These are phyloP conservation scores for Smallanthus sonchifolius DNA, from an alignment of 129 eudicot species.

Conservation along the genomic window DNA sequence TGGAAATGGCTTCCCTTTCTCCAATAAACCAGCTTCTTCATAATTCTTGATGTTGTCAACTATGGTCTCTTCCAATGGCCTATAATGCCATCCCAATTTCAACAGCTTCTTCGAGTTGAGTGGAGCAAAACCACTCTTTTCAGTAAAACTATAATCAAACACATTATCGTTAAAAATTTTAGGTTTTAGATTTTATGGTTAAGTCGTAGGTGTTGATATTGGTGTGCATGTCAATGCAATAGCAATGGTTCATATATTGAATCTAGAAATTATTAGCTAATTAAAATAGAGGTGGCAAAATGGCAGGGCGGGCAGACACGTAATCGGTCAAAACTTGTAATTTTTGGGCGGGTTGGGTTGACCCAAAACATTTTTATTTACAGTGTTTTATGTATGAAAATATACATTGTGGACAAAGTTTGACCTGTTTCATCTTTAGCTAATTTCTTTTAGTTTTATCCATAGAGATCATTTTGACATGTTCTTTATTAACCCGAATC, in stretches of 20 bases:
- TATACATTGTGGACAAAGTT: too few relatives aligned
- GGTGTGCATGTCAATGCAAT: too few relatives aligned
- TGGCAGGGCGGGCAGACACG: too few relatives aligned
- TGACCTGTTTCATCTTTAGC: too few relatives aligned
- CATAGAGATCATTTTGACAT: too few relatives aligned
- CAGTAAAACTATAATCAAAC: constrained; percentile 24
- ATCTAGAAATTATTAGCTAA: too few relatives aligned
- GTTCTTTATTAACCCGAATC: too few relatives aligned
- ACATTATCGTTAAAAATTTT: background rate
- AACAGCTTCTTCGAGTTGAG: constrained; percentile 31
- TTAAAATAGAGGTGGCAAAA: too few relatives aligned
- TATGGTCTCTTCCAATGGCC: constrained; percentile 41
- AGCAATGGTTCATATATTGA: too few relatives aligned
- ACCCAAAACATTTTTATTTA: background rate
- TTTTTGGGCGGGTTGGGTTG: background rate
- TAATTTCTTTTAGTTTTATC: too few relatives aligned
- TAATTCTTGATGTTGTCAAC: constrained; percentile 23
- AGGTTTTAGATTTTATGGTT: background rate
- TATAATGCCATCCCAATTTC: constrained; percentile 37
- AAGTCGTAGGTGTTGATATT: too few relatives aligned
- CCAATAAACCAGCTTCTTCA: constrained; percentile 31
- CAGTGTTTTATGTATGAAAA: background rate
- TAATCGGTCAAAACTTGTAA: too few relatives aligned
- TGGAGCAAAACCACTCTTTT: background rate
- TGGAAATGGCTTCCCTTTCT: constrained; percentile 27